Base-by-base conservation (phyloP, 2,329 filamentous ascomycete genomes). In the Fusarium circinatum region DNA sequence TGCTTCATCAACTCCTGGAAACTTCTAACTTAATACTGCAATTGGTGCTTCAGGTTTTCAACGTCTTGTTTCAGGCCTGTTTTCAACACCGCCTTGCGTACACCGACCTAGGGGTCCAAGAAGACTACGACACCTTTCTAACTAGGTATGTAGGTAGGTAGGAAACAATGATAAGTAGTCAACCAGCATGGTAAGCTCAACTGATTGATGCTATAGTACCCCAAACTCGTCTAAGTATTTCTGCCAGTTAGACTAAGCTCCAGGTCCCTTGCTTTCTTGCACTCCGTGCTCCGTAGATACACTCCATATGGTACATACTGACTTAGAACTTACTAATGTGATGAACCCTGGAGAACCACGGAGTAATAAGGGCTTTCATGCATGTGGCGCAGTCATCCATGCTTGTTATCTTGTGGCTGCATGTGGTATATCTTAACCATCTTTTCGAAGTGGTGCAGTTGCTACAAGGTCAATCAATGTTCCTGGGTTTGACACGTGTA, bases 401-500 rank as follows among this genome's bases (percentile, higher is more conserved):
- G 30, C 45, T 45, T 36, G 48, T 48, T 56, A 30, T 60, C 49
- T 49, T 61, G 71, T 68, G 71, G 67, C 71, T 68, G 63, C 55
- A 41, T 49, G 39, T 41, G 15, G 12, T 42, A 68, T 30, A 12
- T 28, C 32, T 47, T 38, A 38, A 41, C 38, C 49, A 34, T 61
- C 39, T 18, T 30, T 32, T 34, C 51, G 45, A 56, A 30, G 48
- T 52, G n/a, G 59, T 39, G 26, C 57, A 42, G 20, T 48, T 44
- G 41, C 49, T 24, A 51, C 26, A 52, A 32, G 20, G 36, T 58
- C 10, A 22, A 54, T 63, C 32, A 41, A 44, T 63, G 51, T 55
- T 62, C 51, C 56, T 65, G 47, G 17, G 44, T n/a, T 67, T 68
- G 48, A 75, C 52, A 74, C 68, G 68, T 72, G 52, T 74, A 57